A percentile compares a stretch with the other conserved stretches of the same genome.
Conservation (phyloP, 306 rosid species). For the Arachis hypogaea region DNA sequence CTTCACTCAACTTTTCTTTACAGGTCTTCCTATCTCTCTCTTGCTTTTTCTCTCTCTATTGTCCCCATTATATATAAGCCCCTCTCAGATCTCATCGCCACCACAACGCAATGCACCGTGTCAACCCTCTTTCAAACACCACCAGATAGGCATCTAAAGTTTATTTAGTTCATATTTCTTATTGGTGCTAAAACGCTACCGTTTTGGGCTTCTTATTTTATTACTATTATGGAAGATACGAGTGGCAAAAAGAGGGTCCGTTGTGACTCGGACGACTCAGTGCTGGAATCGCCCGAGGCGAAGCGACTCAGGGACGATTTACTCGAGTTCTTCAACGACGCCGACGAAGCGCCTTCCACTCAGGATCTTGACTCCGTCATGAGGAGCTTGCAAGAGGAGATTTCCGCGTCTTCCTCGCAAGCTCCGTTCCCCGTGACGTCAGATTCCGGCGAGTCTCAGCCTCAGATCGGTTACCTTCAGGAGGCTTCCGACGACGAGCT, state of each 20-base stretch:
- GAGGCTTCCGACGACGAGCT: conserved; percentile 94
- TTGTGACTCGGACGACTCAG: conserved; percentile 53
- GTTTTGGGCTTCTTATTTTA: not conserved
- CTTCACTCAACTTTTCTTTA: not conserved
- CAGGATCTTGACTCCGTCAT: conserved; percentile 81
- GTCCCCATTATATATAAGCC: conserved; percentile 72
- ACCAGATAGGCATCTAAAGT: not conserved
- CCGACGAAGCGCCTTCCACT: conserved; percentile 50
- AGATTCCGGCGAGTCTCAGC: conserved; percentile 68
- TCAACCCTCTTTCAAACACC: conserved; percentile 22
- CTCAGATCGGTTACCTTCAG: conserved; percentile 73
- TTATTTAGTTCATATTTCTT: not conserved
- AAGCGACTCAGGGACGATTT: conserved; percentile 72
- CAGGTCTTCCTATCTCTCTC: conserved; percentile 13
- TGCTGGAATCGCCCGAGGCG: conserved; percentile 56
- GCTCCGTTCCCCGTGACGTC: conserved; percentile 50
- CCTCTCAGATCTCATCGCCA: conserved; percentile 36
- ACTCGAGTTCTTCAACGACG: conserved; percentile 66
- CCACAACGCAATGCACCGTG: conserved; percentile 43
- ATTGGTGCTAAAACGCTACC: not conserved
- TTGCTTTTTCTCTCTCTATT: conserved; percentile 62
- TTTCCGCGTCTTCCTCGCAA: conserved; percentile 51
- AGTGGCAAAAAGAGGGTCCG: conserved; percentile 58
- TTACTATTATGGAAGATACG: conserved; percentile 46
- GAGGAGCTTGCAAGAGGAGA: conserved; percentile 80